These are phyloP conservation scores for Diplodia scrobiculata DNA, from an alignment of 2,329 filamentous ascomycete species.

Conservation along the genomic window DNA sequence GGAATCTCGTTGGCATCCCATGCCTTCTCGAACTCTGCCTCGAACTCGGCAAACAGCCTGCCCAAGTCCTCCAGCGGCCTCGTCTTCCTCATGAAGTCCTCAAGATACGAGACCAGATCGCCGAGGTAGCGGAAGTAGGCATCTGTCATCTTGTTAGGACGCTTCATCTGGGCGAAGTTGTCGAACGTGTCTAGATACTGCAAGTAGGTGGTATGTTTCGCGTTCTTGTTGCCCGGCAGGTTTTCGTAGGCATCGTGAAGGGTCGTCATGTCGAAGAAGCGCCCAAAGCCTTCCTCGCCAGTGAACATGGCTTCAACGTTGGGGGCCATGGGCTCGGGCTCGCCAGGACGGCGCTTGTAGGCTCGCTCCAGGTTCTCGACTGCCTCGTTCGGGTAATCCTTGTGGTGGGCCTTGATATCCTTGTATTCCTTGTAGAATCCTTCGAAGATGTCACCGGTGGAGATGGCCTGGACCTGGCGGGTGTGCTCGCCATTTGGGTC, in stretches of 20 bases:
- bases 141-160: constrained; percentile 84
- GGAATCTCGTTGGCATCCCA: constrained; percentile 80
- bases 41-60: constrained; percentile 73
- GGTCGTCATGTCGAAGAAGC: constrained; percentile 84
- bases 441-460: constrained; percentile 81
- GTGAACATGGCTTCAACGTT: constrained; percentile 91
- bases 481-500: constrained; percentile 72
- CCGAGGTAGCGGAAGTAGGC: constrained; percentile 89
- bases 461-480: constrained; percentile 80
- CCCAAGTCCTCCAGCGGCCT: constrained; percentile 84
- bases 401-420: constrained; percentile 83
- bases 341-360: constrained; percentile 74
- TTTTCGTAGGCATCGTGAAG: constrained; percentile 90
- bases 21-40: constrained; percentile 77
- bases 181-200: constrained; percentile 94
- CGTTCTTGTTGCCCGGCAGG: constrained; percentile 73
- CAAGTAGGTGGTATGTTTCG: constrained; percentile 72
- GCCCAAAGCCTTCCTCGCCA: constrained; percentile 89
- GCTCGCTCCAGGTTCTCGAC: constrained; percentile 93
- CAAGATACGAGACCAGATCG: constrained; percentile 77
- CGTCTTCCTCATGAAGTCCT: constrained; percentile 81
- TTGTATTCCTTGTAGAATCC: constrained; percentile 86
- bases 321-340: constrained; percentile 60
- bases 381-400: constrained; percentile 87
- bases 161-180: constrained; percentile 76